These are phyloP conservation scores for Aspergillus heteromorphus DNA, from an alignment of 495 filamentous ascomycete genomes.

Conservation along the genomic window DNA sequence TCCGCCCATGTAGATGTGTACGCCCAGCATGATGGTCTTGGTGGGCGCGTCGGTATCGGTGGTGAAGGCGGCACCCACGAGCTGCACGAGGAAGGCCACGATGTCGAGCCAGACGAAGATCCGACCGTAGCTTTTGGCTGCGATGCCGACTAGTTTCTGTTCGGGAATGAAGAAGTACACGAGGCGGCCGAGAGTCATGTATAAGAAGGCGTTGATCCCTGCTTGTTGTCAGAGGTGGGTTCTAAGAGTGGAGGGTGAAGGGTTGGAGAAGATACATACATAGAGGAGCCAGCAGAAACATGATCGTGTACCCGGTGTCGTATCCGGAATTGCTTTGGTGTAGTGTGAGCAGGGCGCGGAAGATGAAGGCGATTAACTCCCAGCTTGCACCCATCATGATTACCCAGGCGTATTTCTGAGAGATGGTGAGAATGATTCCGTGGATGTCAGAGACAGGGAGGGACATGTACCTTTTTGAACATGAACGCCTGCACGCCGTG, in stretches of 20 bases:
- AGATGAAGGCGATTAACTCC: constrained; percentile 41
- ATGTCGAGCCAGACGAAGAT: constrained; percentile 63
- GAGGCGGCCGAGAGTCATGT: constrained; percentile 63
- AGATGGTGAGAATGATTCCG: background rate
- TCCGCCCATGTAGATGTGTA: constrained; percentile 58
- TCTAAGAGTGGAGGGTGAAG: background rate
- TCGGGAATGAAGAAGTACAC: constrained; percentile 52
- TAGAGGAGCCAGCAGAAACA: constrained; percentile 28
- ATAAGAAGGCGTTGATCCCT: constrained; percentile 62
- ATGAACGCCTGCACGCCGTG: constrained; percentile 32
- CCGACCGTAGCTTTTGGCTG: constrained; percentile 42
- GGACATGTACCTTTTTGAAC: constrained; percentile 19
- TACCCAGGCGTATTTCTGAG: constrained; percentile 49
- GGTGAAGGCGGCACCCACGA: constrained; percentile 44
- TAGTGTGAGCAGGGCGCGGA: constrained; percentile 21
- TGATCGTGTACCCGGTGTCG: constrained; percentile 8
- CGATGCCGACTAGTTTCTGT: constrained; percentile 43
- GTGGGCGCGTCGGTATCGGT: constrained; percentile 13
- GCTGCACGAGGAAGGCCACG: constrained; percentile 59
- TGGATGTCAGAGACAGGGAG: background rate
- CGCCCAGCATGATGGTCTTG: constrained; percentile 31
- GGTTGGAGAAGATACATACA: no score
- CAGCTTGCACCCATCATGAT: constrained; percentile 44
- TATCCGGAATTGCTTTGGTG: constrained; percentile 18
- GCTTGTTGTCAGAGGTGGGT: background rate